phyloP scores from a whole-genome alignment of 257 asterid species.

The Lithospermum erythrorhizon region DNA sequence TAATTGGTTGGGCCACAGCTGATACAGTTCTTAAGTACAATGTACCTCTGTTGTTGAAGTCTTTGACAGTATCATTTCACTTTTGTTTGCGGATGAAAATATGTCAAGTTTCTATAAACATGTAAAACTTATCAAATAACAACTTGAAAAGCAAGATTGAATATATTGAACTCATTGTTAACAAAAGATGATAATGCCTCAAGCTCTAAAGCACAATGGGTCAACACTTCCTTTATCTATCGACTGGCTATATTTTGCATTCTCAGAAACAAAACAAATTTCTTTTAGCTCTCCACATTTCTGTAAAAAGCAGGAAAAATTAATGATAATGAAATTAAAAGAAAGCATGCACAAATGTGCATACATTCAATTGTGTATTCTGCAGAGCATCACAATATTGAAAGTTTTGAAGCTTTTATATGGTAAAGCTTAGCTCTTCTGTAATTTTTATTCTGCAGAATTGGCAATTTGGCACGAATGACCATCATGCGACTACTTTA shows the following conservation, averaged over 20 bases:
- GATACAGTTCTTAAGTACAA: no score
- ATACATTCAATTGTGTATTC: background rate
- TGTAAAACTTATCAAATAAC: background rate
- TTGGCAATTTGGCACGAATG: constrained; percentile 74
- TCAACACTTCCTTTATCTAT: background rate
- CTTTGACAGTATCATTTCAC: no score
- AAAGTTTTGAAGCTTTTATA: background rate
- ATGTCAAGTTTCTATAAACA: background rate
- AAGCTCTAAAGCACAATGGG: no score
- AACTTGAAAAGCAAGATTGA: background rate
- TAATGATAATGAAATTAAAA: background rate
- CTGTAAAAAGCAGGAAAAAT: background rate
- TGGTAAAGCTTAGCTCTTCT: background rate
- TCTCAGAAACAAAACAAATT: background rate
- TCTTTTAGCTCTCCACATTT: no score
- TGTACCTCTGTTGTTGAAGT: background rate
- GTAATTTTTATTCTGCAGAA: constrained; percentile 39
- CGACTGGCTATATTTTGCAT: background rate
- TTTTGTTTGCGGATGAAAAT: background rate
- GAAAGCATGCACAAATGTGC: background rate
- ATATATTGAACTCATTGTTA: background rate
- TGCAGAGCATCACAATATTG: background rate
- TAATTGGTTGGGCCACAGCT: no score
- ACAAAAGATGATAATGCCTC: no score
- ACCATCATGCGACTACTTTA: constrained; percentile 78